A percentile compares a stretch with the other conserved stretches of the same genome.
phyloP scores from a whole-genome alignment of 2,329 filamentous ascomycete genomes.

The Rhytidhysteron rufulum region DNA sequence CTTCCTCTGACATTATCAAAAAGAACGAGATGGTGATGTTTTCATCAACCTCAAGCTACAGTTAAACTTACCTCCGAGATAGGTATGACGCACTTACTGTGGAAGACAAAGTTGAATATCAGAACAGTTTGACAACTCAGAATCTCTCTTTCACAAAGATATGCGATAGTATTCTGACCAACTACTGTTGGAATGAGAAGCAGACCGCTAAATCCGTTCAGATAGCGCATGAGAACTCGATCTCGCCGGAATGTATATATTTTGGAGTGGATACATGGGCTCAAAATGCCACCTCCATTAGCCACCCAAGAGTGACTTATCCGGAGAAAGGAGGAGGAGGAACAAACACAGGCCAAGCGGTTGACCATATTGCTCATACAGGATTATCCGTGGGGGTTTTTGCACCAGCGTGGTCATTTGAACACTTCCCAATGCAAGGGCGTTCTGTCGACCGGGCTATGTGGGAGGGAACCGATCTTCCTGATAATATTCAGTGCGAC shows the following conservation, averaged over 20 bases:
- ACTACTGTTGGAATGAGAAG: constrained; percentile 42
- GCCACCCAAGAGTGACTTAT: constrained; percentile 33
- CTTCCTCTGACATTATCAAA: no score
- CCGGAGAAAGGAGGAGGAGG: constrained; percentile 37
- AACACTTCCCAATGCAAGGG: constrained; percentile 36
- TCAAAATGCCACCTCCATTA: constrained; percentile 32
- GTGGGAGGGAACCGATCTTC: constrained; percentile 32
- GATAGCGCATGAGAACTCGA: constrained; percentile 17
- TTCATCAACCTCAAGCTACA: no score
- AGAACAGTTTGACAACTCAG: constrained; percentile 39
- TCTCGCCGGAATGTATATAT: constrained; percentile 28
- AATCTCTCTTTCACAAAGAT: constrained; percentile 38
- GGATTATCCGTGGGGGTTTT: constrained; percentile 41
- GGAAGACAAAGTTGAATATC: constrained; percentile 40
- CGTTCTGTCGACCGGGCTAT: constrained; percentile 26
- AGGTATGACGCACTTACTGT: constrained; percentile 47
- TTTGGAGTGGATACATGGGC: constrained; percentile 47
- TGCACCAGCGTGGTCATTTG: constrained; percentile 46
- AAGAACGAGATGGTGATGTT: no score
- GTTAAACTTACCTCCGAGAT: constrained; percentile 4
- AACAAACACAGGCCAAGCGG: constrained; percentile 40
- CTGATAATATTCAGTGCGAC: constrained; percentile 24
- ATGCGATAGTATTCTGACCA: constrained; percentile 41
- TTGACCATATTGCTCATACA: constrained; percentile 31
- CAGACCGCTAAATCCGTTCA: constrained; percentile 20